Conservation (phyloP, 1,284 basidiomycete genomes). For the Phellopilus nigrolimitatus region DNA sequence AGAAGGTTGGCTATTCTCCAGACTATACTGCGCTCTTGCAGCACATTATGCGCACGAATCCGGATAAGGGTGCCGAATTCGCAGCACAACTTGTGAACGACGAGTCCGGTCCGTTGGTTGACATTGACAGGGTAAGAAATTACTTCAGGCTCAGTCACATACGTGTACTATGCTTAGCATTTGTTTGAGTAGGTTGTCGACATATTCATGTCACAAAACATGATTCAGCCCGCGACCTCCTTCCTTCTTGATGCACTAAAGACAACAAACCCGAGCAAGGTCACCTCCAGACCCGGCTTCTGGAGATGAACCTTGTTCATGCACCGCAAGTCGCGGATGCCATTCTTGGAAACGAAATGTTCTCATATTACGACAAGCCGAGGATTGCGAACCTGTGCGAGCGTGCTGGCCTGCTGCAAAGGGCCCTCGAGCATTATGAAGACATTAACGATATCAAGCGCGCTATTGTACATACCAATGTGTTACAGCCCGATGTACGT, state of each 20-base stretch:
- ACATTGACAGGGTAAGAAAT: constrained; percentile 86
- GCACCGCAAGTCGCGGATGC: constrained; percentile 99
- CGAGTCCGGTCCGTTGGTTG: constrained; percentile 88
- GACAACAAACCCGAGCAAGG: constrained; percentile 99
- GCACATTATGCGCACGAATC: constrained; percentile 94
- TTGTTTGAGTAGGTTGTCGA: constrained; percentile 69
- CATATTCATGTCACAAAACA: constrained; percentile 99
- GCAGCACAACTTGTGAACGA: constrained; percentile 95
- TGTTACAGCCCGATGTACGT: constrained; percentile 79
- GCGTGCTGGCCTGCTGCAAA: constrained; percentile 94
- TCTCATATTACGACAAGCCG: constrained; percentile 94
- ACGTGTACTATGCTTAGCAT: neutral
- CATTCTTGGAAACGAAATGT: constrained; percentile 99
- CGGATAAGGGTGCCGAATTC: constrained; percentile 98
- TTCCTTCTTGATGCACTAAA: constrained; percentile 99
- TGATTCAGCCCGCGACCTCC: constrained; percentile 98
- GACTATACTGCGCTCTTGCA: constrained; percentile 96
- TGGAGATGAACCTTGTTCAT: constrained; percentile 98
- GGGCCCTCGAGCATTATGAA: constrained; percentile 97
- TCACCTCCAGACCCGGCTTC: constrained; percentile 90
- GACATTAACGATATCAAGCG: constrained; percentile 98
- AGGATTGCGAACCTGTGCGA: constrained; percentile 98
- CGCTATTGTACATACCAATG: constrained; percentile 90
- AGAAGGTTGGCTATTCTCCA: constrained; percentile 94
- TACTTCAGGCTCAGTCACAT: too few relatives aligned